Percentiles rank a stretch among this genome's conserved stretches.
Conservation (phyloP, 1,284 basidiomycete species). For the Hypsizygus ulmarius region DNA sequence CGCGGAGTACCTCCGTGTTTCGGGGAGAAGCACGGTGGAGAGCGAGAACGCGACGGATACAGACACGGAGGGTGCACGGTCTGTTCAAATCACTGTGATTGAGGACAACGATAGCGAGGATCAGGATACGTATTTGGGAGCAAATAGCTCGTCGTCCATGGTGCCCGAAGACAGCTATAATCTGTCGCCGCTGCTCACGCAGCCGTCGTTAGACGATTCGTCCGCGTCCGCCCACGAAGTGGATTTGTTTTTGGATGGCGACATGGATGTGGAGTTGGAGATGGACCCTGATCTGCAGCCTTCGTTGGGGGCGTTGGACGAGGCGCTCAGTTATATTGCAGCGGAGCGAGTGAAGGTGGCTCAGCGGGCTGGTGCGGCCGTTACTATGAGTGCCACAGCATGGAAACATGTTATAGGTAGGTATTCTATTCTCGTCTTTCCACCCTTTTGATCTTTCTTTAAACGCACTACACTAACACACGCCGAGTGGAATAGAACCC, state of each 20-base stretch:
- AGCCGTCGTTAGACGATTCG: conserved; percentile 12
- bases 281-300: conserved; percentile 32
- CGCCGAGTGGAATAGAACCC: conserved; percentile 23
- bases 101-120: conserved; percentile 14
- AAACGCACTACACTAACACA: conserved; percentile 18
- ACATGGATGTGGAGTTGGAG: conserved; percentile 15
- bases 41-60: conserved; percentile 8
- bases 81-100: conserved; percentile 34
- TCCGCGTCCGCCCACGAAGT: conserved; percentile 6
- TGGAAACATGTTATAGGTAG: conserved; percentile 24
- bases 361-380: conserved; percentile 37
- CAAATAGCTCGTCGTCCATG: not conserved
- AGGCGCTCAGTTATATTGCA: conserved; percentile 63
- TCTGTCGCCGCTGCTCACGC: conserved; percentile 12
- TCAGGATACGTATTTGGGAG: conserved; percentile 3
- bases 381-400: conserved; percentile 13
- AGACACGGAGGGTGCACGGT: conserved; percentile 28
- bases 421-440: conserved; percentile 12
- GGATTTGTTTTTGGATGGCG: conserved; percentile 13
- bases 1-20: conserved; percentile 48
- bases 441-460: not conserved
- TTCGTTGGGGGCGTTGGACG: conserved; percentile 62
- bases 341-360: conserved; percentile 57
- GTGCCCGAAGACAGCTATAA: conserved; percentile 7
- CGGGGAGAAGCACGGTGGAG: conserved; percentile 2